Evolutionary conservation across 2,329 filamentous ascomycete genomes (phyloP), one percentile per base, ranked within the genome.

Genomic region (Aureobasidium sp.): DNA sequence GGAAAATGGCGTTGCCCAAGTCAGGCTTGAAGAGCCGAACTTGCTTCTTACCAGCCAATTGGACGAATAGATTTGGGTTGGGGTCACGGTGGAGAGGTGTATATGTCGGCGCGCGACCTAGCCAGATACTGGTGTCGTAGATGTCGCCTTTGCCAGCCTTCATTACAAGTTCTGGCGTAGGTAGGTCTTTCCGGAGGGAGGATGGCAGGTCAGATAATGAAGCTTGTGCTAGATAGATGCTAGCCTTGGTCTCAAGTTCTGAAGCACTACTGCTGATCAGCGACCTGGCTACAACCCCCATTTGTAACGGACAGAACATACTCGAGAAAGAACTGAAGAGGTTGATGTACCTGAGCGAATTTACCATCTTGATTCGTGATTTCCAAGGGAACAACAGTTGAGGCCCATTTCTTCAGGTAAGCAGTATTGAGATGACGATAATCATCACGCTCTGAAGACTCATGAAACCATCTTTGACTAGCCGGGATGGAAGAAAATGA

Each of bases 21-120:
- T 74, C 70, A 0, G 91, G 91, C 5, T 80, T 76, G 63, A 93
- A 79, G 14, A 97, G 72, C n/a, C 91, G 81, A 17, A 97, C 78
- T 0, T 77, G 72, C 74, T 99, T 99, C 57, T 71, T 74, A 4
- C 90, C 85, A 17, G 84, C 84, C 14, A 97, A 74, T 74, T 99
- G 94, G 49, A 90, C 84, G 72, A 97, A 96, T 0, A 97, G 69
- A 71, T 99, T 99, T 0, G 91, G 91, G 69, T 97, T 97, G 0
- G 94, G 94, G 70, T 99, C 94, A 61, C 89, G 84, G 74, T 99
- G 94, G 3, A 96, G 78, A 3, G 94, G 91, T 0, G 94, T 97
- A 68, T 91, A 91, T 0, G 92, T 97, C 0, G 91, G 91, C 42
- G 91, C 85, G 15, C 87, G 79, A 0, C 94, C 94, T 14, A 97